Conservation (phyloP, 2,329 filamentous ascomycete species). For the Ceratocystis diversiconidia region DNA sequence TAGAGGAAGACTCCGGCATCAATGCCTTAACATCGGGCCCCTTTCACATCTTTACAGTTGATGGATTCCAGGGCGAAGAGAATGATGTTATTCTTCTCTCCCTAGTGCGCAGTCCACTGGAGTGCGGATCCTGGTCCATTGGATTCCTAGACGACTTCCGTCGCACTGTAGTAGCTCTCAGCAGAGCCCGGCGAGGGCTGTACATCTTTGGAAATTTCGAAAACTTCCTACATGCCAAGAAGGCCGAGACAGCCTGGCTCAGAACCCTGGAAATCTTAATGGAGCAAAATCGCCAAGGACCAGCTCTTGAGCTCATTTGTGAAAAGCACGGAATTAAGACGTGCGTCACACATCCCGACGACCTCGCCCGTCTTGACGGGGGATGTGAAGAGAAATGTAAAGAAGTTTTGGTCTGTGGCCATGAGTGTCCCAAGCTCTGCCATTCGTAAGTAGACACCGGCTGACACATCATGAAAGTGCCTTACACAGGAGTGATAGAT, state of each 20-base stretch:
- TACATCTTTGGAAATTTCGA: conserved; percentile 71
- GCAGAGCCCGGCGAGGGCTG: conserved; percentile 61
- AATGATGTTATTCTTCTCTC: conserved; percentile 74
- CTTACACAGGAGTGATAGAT: neutral
- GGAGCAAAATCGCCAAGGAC: conserved; percentile 33
- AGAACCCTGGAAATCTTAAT: neutral
- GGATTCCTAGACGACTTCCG: conserved; percentile 59
- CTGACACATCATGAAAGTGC: neutral
- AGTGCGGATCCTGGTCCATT: conserved; percentile 31
- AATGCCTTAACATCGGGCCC: conserved; percentile 20
- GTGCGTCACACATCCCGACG: conserved; percentile 29
- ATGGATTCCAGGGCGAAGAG: conserved; percentile 83
- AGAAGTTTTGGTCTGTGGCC: conserved; percentile 10
- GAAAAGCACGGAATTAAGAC: neutral
- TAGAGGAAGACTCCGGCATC: conserved; percentile 27
- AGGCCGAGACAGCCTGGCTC: conserved; percentile 29
- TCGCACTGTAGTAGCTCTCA: conserved; percentile 44
- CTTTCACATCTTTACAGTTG: conserved; percentile 61
- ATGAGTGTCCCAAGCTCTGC: conserved; percentile 9
- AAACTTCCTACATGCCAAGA: conserved; percentile 35
- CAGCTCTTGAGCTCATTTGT: neutral
- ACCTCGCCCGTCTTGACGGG: conserved; percentile 32
- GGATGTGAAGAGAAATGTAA: conserved; percentile 14
- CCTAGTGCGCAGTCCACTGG: conserved; percentile 54
- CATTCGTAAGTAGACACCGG: neutral